Percentiles rank a stretch among this genome's conserved stretches.
phyloP scores from a whole-genome alignment of 345 rosid species.

The Balakata baccata region DNA sequence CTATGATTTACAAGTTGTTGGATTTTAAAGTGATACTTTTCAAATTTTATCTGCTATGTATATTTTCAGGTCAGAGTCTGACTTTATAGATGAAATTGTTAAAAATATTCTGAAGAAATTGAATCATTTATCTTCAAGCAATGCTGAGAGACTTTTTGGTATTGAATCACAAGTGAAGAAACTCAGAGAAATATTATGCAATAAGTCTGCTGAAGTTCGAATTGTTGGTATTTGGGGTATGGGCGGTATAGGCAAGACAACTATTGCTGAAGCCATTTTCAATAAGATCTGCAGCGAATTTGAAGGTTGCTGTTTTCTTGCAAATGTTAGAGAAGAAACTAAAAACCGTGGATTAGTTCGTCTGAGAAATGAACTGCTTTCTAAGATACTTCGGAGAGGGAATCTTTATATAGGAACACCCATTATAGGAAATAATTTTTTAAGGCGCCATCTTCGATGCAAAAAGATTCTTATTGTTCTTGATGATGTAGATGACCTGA shows the following conservation, averaged over 20 bases:
- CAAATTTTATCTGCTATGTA: too few species aligned
- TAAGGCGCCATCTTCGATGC: background rate
- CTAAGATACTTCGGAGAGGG: background rate
- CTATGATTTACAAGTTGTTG: too few species aligned
- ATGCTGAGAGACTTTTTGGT: slow-evolving; percentile 4
- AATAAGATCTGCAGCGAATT: background rate
- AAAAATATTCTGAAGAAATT: background rate
- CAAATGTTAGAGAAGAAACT: slow-evolving; percentile 6
- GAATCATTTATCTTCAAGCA: background rate
- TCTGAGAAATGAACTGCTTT: background rate
- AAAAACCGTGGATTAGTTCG: slow-evolving; percentile 1
- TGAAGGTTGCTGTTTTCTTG: slow-evolving; percentile 7
- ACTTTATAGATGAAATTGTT: background rate
- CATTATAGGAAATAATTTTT: background rate
- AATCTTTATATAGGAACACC: slow-evolving; percentile 1
- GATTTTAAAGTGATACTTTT: too few species aligned
- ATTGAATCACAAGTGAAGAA: slow-evolving; percentile 3
- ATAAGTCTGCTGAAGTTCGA: background rate
- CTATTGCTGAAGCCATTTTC: slow-evolving; percentile 6
- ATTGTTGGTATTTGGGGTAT: slow-evolving; percentile 17
- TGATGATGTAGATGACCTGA: background rate
- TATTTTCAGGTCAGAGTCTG: background rate
- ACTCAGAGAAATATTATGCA: background rate
- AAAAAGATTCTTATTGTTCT: slow-evolving; percentile 1
- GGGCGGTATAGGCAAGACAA: slow-evolving; percentile 24